phyloP scores from a whole-genome alignment of 805 yeast genomes.

The Starmerella sp. region DNA sequence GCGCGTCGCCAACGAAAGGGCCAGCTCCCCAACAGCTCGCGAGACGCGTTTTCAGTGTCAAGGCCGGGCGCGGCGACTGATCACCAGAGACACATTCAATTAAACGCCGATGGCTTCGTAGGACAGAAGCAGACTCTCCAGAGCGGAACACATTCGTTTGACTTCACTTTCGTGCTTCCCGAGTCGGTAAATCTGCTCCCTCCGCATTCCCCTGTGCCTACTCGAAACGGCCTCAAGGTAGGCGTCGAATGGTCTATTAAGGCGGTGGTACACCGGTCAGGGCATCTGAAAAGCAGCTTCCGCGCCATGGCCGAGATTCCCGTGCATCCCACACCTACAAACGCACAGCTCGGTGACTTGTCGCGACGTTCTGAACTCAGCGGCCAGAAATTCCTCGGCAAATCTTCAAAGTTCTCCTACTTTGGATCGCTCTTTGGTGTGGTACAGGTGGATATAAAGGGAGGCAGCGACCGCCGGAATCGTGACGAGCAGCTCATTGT shows the following conservation, averaged over 20 bases:
- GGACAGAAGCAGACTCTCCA: neutral
- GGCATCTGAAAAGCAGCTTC: conserved; percentile 2
- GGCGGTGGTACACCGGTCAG: conserved; percentile 4
- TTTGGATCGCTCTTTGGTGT: neutral
- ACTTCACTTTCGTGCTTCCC: conserved; percentile 4
- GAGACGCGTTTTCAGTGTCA: neutral
- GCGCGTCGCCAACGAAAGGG: neutral
- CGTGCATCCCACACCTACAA: neutral
- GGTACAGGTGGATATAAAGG: neutral
- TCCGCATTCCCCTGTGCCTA: conserved; percentile 2
- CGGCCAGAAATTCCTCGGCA: neutral
- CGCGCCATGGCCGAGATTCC: neutral
- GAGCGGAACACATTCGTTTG: neutral
- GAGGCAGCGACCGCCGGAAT: neutral
- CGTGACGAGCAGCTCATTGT: neutral
- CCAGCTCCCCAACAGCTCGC: neutral
- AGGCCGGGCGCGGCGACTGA: neutral
- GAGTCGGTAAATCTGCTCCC: conserved; percentile 2
- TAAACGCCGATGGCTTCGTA: neutral
- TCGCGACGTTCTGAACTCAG: neutral
- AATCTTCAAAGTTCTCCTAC: neutral
- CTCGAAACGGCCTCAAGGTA: conserved; percentile 2
- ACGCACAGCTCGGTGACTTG: neutral
- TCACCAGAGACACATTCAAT: conserved; percentile 1
- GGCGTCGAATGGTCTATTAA: conserved; percentile 10